Evolutionary conservation across 2,329 filamentous ascomycete genomes (phyloP).

Genomic region (Byssochlamys sp.): DNA sequence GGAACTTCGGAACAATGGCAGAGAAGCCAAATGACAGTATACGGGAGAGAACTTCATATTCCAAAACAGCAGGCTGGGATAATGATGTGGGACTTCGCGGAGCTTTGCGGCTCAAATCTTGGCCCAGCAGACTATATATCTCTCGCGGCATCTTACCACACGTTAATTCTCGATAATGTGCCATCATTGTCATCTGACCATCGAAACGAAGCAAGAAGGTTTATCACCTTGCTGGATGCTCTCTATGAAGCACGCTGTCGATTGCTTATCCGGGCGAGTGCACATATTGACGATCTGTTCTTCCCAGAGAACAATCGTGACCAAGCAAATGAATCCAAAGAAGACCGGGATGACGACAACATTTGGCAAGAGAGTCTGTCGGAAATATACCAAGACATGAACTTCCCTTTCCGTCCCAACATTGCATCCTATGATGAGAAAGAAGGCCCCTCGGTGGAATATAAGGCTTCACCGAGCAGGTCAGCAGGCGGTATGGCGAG

Average conservation of each 20-base stretch:
- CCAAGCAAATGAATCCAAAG: not conserved
- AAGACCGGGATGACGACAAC: constrained; percentile 36
- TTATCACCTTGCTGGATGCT: constrained; percentile 72
- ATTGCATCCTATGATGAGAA: constrained; percentile 52
- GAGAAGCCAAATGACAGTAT: constrained; percentile 33
- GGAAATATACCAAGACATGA: constrained; percentile 70
- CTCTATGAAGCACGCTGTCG: constrained; percentile 75
- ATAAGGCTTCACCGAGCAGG: not conserved
- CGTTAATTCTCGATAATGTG: constrained; percentile 61
- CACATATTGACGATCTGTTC: constrained; percentile 64
- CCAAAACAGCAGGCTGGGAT: constrained; percentile 50
- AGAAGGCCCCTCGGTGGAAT: constrained; percentile 13
- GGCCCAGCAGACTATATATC: constrained; percentile 77
- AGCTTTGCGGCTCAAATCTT: constrained; percentile 56
- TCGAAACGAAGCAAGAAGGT: constrained; percentile 71
- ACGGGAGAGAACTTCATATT: constrained; percentile 55
- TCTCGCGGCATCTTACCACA: constrained; percentile 69
- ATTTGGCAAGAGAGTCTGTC: constrained; percentile 57
- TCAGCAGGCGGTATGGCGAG: not conserved
- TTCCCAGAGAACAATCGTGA: constrained; percentile 52
- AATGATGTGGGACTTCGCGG: constrained; percentile 57
- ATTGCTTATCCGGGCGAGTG: constrained; percentile 57
- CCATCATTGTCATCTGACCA: constrained; percentile 57
- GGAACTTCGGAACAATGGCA: not conserved
- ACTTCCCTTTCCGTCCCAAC: constrained; percentile 69